These are phyloP conservation scores for Pyrenopolyporus hunteri DNA, from an alignment of 495 filamentous ascomycete species.

Conservation along the genomic window DNA sequence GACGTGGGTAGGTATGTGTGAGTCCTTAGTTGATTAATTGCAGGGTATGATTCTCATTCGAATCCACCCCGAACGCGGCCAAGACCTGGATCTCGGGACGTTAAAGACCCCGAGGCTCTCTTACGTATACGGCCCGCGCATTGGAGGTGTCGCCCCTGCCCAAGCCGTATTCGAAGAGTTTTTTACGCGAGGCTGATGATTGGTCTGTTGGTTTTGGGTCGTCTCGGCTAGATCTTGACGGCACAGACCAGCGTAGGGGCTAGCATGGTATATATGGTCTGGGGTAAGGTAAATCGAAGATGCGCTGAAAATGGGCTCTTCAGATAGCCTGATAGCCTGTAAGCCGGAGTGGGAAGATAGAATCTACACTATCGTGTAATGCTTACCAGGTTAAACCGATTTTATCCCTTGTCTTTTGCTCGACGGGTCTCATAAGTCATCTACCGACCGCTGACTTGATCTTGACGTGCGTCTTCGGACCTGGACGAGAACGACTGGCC, in stretches of 20 bases:
- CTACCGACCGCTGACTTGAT: not conserved
- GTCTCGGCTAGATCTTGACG: slow-evolving; percentile 13
- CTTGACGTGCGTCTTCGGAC: not conserved
- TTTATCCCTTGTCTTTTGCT: not conserved
- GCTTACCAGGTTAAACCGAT: not conserved
- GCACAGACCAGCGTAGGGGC: not conserved
- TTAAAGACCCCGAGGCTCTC: slow-evolving; percentile 7
- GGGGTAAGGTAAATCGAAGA: slow-evolving; percentile 1
- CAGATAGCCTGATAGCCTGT: too few species aligned
- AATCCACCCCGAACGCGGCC: not conserved
- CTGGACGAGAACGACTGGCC: not conserved
- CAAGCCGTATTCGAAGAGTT: slow-evolving; percentile 20
- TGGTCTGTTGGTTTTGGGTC: not conserved
- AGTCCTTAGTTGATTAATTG: not conserved
- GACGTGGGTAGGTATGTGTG: not conserved
- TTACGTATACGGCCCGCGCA: not conserved
- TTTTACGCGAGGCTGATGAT: slow-evolving; percentile 16
- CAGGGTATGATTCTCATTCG: not conserved
- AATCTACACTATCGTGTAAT: too few species aligned
- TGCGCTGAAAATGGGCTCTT: too few species aligned
- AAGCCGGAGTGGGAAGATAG: too few species aligned
- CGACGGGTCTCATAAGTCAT: not conserved
- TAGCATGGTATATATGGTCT: too few species aligned
- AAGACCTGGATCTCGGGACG: slow-evolving; percentile 9
- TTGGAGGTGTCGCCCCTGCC: too few species aligned